Evolutionary conservation across 352 stramenopile genomes (phyloP), one percentile per base, ranked within the genome.

Genomic region (Phytophthora pseudosyringae): DNA sequence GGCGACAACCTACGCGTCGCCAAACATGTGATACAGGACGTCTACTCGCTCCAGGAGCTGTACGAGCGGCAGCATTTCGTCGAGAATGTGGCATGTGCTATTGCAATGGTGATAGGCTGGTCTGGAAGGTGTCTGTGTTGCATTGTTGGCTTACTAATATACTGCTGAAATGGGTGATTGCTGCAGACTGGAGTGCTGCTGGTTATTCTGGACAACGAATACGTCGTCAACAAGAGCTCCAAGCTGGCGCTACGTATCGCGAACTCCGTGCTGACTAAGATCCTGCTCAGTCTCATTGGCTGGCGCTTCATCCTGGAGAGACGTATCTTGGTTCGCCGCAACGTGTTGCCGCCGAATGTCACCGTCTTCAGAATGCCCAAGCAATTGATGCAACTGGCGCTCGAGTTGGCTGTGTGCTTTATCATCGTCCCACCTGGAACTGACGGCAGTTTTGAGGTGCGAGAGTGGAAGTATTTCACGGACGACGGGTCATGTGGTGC

Each of bases 151-250:
- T 29, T 46, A 32, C 33, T 56, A 33, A 56, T 46, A 44, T 5
- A 44, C 7, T 21, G 36, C 5, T 44, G 38, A 13, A 4, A 12
- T 29, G 38, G 11, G 12, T 16, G 15, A 39, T 18, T 59, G 10
- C 13, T 35, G 2, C 29, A 89, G 80, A 59, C 67, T 10, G 81
- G 83, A 26, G 69, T 94, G 25, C 28, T 77, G 12, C 64, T 94
- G 18, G 74, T 94, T 26, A 83, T 92, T 35, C 57, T 92, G 21
- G 85, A 94, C 66, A 91, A 89, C 36, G 71, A 82, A 63, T 83
- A 88, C 59, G 59, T 70, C 6, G 59, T 69, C 11, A 69, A 50
- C n/a, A 59, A 61, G 31, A 33, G 49, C 4, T 62, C 61, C 25
- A 85, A 88, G 60, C 46, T 80, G 7, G 47, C 38, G 5, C 49